Evolutionary conservation across 768 basidiomycete species (phyloP), one percentile per base, ranked within the genome.

Genomic region (Xerocomellus intermedius): DNA sequence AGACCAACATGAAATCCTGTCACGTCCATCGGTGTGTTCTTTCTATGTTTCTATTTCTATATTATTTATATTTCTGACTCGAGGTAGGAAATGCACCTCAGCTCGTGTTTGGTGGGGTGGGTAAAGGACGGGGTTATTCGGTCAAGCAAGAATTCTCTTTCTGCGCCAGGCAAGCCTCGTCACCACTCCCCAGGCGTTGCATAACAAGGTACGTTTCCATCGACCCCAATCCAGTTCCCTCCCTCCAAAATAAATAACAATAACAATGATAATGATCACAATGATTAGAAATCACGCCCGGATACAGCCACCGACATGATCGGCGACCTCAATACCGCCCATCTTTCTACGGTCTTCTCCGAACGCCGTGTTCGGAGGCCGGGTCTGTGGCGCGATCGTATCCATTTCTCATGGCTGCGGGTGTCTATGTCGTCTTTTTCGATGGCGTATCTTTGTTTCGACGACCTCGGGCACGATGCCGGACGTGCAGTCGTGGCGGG

Each of bases 261-360:
- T 10, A 17, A 24, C 10, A 45, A n/a, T 37, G 22, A 37, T 14
- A 33, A 13, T 4, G 6, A 33, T 5, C 13, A 33, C 6, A 10
- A 30, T 10, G 10, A 10, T 30, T 30, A 10, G 10, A 10, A 30
- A 10, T 30, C 2, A 2, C 30, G 9, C 12, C 8, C 52, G 33
- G 17, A n/a, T n/a, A 44, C 37, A 69, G 76, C 82, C 22, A 63
- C 77, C 30, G 86, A 87, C 64, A 85, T 87, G 85, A 81, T 80
- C 43, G 79, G 83, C 52, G 85, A 87, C 65, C 67, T 86, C 61
- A 85, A 86, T 72, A 83, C 86, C n/a, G 82, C 83, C 56, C 85
- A 85, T 66, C 81, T 87, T 87, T 54, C 77, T 86, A 24, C 75
- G 85, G 48, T 80, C 83, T 13, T 85, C 83, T 60, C 85, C 85